Percentiles rank a stretch among this genome's conserved stretches.
Conservation (phyloP, 176 grass and related monocot species). For the Bromus sterilis region DNA sequence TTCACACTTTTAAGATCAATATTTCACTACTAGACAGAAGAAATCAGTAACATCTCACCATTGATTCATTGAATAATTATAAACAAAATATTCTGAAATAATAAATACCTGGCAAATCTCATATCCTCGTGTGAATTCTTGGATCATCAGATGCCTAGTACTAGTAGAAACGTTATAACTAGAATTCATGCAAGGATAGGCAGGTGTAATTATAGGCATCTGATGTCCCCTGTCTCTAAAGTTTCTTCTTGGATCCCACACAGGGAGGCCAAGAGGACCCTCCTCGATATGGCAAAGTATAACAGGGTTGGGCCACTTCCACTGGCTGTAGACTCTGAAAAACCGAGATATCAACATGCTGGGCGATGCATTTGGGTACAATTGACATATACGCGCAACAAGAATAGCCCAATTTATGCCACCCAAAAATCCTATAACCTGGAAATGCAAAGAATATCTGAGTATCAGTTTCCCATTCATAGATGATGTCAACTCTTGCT, state of each 20-base stretch:
- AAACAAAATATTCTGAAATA: constrained; percentile 8
- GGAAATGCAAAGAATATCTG: background rate
- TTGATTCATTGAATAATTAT: background rate
- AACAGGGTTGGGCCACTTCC: constrained; percentile 96
- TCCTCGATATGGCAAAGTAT: constrained; percentile 89
- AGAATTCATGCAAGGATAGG: constrained; percentile 93
- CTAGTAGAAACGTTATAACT: constrained; percentile 86
- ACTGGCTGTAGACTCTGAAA: constrained; percentile 78
- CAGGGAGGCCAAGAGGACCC: constrained; percentile 55
- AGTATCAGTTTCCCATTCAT: background rate
- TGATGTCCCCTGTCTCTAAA: constrained; percentile 73
- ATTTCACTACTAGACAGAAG: background rate
- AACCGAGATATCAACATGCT: constrained; percentile 87
- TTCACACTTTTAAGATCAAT: background rate
- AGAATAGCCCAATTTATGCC: constrained; percentile 97
- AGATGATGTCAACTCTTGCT: background rate
- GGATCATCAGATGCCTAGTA: constrained; percentile 61
- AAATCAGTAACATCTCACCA: background rate
- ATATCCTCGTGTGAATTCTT: constrained; percentile 73
- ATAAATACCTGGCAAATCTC: constrained; percentile 69
- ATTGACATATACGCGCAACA: constrained; percentile 83
- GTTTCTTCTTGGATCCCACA: constrained; percentile 92
- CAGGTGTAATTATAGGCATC: constrained; percentile 97
- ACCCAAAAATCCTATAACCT: constrained; percentile 95
- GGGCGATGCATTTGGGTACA: constrained; percentile 85